phyloP scores from a whole-genome alignment of 768 basidiomycete genomes.

The Hemileccinum rubropunctum region DNA sequence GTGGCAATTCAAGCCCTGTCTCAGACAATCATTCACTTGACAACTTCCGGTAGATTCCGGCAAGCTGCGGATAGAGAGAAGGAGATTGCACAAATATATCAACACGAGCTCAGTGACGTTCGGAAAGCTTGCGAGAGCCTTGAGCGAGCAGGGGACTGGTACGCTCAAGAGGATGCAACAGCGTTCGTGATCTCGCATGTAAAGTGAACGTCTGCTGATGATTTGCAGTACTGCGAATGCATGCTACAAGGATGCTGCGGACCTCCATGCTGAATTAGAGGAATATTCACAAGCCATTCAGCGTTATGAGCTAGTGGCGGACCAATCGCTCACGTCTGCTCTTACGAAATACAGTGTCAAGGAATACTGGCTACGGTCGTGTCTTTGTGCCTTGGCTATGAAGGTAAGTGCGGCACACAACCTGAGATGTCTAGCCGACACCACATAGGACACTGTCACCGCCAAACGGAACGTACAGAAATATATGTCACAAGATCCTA shows the following conservation, averaged over 20 bases:
- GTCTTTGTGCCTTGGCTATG: constrained; percentile 86
- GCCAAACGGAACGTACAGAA: constrained; percentile 75
- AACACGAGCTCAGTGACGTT: constrained; percentile 78
- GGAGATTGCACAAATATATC: constrained; percentile 91
- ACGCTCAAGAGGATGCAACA: constrained; percentile 93
- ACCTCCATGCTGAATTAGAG: constrained; percentile 86
- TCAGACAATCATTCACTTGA: constrained; percentile 81
- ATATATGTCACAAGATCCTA: constrained; percentile 79
- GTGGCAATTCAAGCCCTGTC: constrained; percentile 88
- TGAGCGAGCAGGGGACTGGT: constrained; percentile 93
- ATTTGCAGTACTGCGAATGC: constrained; percentile 82
- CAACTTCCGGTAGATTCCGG: constrained; percentile 83
- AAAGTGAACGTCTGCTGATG: constrained; percentile 1
- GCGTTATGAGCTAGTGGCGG: constrained; percentile 88
- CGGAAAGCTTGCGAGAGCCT: constrained; percentile 88
- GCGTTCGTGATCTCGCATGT: constrained; percentile 58
- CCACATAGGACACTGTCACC: constrained; percentile 73
- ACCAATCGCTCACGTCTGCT: constrained; percentile 72
- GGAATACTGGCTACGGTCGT: constrained; percentile 91
- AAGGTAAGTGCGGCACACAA: constrained; percentile 50
- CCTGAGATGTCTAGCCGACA: constrained; percentile 8
- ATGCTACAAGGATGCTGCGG: constrained; percentile 95
- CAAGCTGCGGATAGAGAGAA: constrained; percentile 99
- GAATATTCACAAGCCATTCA: constrained; percentile 83
- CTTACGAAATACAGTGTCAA: constrained; percentile 99